Conservation (phyloP, 108 stramenopile genomes). For the Cyclotella baltica region DNA sequence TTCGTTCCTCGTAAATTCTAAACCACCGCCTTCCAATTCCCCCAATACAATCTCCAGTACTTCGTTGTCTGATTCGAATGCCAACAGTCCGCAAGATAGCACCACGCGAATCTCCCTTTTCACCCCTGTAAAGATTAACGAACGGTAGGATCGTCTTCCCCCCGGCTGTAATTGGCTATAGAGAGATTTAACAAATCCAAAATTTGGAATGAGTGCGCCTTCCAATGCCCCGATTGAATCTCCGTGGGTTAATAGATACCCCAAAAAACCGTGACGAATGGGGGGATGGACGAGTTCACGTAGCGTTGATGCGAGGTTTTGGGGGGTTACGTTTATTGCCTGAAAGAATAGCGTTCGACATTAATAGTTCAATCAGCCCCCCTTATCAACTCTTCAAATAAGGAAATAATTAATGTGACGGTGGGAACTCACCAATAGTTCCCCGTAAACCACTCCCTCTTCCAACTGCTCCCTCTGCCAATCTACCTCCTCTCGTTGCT, state of each 20-base stretch:
- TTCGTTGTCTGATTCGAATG: not conserved
- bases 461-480: not conserved
- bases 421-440: constrained; percentile 3
- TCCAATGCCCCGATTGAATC: not conserved
- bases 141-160: not conserved
- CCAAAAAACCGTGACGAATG: not conserved
- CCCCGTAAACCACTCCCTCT: constrained; percentile 1
- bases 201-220: not conserved
- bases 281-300: constrained; percentile 2
- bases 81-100: not conserved
- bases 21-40: constrained; percentile 4
- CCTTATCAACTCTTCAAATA: not conserved
- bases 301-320: constrained; percentile 1
- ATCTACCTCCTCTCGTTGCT: not conserved
- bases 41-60: not conserved
- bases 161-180: not conserved
- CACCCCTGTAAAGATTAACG: not conserved
- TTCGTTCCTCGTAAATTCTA: not conserved
- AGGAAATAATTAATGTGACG: not conserved
- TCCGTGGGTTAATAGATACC: not conserved
- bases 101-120: not conserved
- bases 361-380: not conserved
- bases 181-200: not conserved
- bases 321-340: not conserved
- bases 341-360: not conserved